Conservation (phyloP, 2,329 filamentous ascomycete genomes). For the Fusarium nodosum region DNA sequence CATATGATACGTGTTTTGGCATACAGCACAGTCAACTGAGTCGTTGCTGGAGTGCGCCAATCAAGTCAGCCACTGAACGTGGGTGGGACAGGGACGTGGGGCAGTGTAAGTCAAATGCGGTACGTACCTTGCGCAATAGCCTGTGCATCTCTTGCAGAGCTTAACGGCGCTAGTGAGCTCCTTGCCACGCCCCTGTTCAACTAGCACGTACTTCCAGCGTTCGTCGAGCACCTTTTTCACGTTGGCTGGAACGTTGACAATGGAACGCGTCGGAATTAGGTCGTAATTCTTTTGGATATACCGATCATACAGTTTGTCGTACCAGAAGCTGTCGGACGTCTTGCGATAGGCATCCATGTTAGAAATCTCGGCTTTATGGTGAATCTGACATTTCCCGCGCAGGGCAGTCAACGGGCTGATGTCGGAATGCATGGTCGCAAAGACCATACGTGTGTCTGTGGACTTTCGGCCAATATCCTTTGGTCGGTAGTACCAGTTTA, state of each 20-base stretch:
- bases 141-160: constrained; percentile 90
- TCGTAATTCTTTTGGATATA: constrained; percentile 99
- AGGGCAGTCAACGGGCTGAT: constrained; percentile 91
- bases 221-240: constrained; percentile 97
- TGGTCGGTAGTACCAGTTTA: constrained; percentile 99
- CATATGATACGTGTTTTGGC: constrained; percentile 97
- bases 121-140: constrained; percentile 89
- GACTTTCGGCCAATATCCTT: constrained; percentile 95
- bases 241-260: constrained; percentile 95
- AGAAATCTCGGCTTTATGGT: constrained; percentile 87
- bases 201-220: constrained; percentile 95
- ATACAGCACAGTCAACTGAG: constrained; percentile 97
- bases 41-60: constrained; percentile 73
- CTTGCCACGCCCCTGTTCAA: constrained; percentile 93
- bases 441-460: constrained; percentile 90
- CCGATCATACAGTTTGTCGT: constrained; percentile 95
- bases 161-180: constrained; percentile 97
- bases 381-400: constrained; percentile 92
- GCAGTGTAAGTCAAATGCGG: constrained; percentile 37
- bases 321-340: constrained; percentile 91
- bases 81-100: constrained; percentile 39
- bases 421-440: constrained; percentile 99
- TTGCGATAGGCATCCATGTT: constrained; percentile 88
- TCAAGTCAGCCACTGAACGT: constrained; percentile 45
- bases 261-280: constrained; percentile 88